Base-by-base conservation (phyloP, 2,329 filamentous ascomycete genomes). In the Arthrinium puccinioides region DNA sequence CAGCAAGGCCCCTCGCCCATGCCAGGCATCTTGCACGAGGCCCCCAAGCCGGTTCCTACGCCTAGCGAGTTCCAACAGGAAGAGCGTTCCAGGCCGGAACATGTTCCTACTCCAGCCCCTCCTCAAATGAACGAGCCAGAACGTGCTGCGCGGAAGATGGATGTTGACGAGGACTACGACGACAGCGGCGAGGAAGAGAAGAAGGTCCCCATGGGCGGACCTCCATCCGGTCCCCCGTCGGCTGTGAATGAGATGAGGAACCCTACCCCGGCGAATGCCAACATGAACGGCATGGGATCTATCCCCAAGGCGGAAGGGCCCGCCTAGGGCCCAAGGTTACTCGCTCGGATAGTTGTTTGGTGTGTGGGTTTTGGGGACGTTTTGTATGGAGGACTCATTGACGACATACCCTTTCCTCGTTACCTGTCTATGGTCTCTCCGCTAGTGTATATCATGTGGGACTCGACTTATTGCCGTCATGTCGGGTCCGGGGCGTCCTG, bases 111-210 rank as follows among this genome's bases (percentile, higher is more conserved):
- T 21, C 63, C 62, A 4, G 52, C 55, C 26, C 60, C 74, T 20
- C 60, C 72, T 3, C 66, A 72, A 15, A 60, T 70, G 14, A 81
- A 80, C 40, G 90, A 97, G 63, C 86, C 88, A 9, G 79, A 84
- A 59, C 68, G 79, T 37, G 88, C 92, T 23, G 87, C 88, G 15
- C 76, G 92, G 16, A 94, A 94, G 62, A 94, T 98, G 79, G 90
- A 97, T 6, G 86, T 97, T 15, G 89, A 98, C 49, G 92, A 98
- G 59, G 85, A 97, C 57, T 97, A 98, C 53, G 90, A 97, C 57
- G 90, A 97, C 53, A 90, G 89, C 40, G 87, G 79, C 5, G 89
- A 94, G 47, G 90, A 96, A 42, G 84, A 92, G 40, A 82, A 82
- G 64, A 82, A 82, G 57, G 56, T 59, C 2, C 13, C 56, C 11